Evolutionary conservation across 108 stramenopile genomes (phyloP).

Genomic region (Chaetoceros muelleri): DNA sequence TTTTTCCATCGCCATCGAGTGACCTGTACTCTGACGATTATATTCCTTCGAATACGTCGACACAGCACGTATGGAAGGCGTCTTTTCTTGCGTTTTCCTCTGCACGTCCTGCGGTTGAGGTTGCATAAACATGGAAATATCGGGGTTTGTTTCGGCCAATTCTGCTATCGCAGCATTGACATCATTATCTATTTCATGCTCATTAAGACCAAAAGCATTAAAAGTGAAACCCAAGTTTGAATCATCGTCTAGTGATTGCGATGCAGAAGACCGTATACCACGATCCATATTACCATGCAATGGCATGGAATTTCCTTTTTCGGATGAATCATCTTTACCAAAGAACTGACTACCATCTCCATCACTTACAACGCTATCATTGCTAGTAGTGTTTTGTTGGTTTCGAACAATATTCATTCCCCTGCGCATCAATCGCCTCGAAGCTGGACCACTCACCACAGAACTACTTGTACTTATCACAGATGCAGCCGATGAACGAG

Average conservation of each 20-base stretch:
- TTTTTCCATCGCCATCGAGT: background rate
- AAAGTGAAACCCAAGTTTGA: conserved; percentile 41
- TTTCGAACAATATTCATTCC: conserved; percentile 2
- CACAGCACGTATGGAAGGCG: no score
- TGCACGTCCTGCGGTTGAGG: background rate
- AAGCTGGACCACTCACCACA: conserved; percentile 15
- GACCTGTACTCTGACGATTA: background rate
- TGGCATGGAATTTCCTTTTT: no score
- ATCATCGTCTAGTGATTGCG: no score
- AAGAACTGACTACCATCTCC: background rate
- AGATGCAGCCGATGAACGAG: background rate
- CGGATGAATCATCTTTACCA: background rate
- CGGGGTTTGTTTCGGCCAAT: conserved; percentile 32
- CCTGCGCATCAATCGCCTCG: conserved; percentile 26
- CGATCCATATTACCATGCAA: no score
- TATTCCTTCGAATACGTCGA: no score
- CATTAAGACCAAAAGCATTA: conserved; percentile 61
- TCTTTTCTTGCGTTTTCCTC: background rate
- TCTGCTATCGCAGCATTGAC: conserved; percentile 61
- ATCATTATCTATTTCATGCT: conserved; percentile 46
- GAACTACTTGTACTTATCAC: background rate
- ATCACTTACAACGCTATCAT: background rate
- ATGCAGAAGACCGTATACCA: no score
- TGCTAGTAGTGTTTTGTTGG: background rate
- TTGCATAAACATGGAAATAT: conserved; percentile 22